Base-by-base conservation (phyloP, 2,329 filamentous ascomycete genomes). In the Ophiosphaerella narmari region DNA sequence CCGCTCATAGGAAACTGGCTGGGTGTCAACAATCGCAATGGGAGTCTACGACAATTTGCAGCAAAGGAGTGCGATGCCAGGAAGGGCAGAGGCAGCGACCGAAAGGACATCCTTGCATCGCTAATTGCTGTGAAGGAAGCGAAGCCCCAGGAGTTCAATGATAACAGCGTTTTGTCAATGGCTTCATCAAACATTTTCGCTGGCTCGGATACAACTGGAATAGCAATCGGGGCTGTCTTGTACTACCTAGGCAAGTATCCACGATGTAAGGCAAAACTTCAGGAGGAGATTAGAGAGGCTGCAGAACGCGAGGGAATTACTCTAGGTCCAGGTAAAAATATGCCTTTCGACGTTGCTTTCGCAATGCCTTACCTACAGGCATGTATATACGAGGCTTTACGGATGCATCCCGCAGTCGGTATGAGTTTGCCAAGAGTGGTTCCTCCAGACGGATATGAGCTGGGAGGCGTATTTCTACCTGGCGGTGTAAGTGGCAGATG, bases 181-280 rank as follows among this genome's bases (percentile, higher is more conserved):
- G 68, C 67, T 1, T 70, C 70, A 2, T 50, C 39, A 12, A 59
- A 59, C 16, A 72, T 77, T 43, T 72, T 72, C 33, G 77, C 75
- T 2, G 75, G 74, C 4, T 71, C 67, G 18, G 76, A 78, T 42
- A 78, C 76, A 0, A 78, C 75, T 2, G 73, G 73, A 13, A 72
- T 74, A 21, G 68, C 71, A 2, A 66, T 68, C 3, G 65, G 58
- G 4, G 60, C 61, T 4, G 52, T 65, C 12, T 38, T 66, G 7
- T 65, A 62, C 36, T 46, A 62, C 21, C 24, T 66, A 2, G 52
- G 57, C 39, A 62, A 57, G 32, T 40, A 62, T 12, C 52, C 56
- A 3, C 24, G 39, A 12, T 52, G 42, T 16, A 60, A 60, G 38
- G 24, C 45, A 31, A 59, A 49, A 37, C 38, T 66, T 6, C 16